Base-by-base conservation (phyloP, 106 monocot genomes). In the Phalaenopsis aphrodite region DNA sequence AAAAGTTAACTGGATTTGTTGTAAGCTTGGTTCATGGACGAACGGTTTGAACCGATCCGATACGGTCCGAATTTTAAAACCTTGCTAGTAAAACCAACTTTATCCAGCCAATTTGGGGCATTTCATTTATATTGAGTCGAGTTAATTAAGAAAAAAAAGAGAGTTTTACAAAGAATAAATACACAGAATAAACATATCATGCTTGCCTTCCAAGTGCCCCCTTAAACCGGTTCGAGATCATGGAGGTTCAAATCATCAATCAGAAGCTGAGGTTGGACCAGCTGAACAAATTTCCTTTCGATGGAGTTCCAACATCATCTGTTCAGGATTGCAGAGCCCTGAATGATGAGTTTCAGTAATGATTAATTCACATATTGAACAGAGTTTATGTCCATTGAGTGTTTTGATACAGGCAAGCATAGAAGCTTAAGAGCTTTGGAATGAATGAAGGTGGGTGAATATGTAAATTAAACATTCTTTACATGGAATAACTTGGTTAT, bases 281-380 rank as follows among this genome's bases (percentile, higher is more conserved):
- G 84, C 80, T 17, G 84, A 86, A 73, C 92, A 92, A 76, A 82
- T 85, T 45, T 88, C 86, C 47, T 79, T 88, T 81, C 82, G 56
- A 67, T 92, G 92, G 43, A 92, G 92, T 77, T 82, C 80, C 52
- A 90, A 45, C 90, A 92, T 83, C 83, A 85, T 90, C 56, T 49
- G 72, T 71, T 88, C 92, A 75, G 92, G 90, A 41, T 90, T 79
- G 81, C 92, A 92, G 15, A 92, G 83, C 46, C 92, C 92, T 92
- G 79, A 66, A 74, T 45, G 9, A 19, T 21, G 18, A 69, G 74
- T n/a, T 74, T 74, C 42, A 74, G 45, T 39, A 43, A 42, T n/a
- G 42, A 9, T 42, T 45, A 74, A n/a, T 74, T 71, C 30, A 4
- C n/a, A 5, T 65, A 24, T 65, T 7, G 64, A 69, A 39, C 12